A percentile compares a stretch with the other conserved stretches of the same genome.
Conservation (phyloP, 2,329 filamentous ascomycete genomes). For the Colletotrichum tanaceti region DNA sequence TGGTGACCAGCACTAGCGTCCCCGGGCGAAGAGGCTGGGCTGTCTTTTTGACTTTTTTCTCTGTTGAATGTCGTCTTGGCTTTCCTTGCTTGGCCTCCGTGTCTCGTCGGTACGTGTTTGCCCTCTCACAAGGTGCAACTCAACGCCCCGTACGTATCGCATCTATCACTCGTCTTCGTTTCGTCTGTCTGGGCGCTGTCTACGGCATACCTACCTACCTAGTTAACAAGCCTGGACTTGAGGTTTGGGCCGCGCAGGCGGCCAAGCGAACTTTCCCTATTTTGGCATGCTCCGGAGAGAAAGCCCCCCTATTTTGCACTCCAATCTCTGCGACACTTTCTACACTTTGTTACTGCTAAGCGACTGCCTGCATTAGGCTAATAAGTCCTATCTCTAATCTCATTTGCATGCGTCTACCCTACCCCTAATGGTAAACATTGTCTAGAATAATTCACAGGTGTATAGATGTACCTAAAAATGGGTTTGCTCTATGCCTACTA, state of each 20-base stretch:
- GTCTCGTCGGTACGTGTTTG: neutral
- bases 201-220: no score
- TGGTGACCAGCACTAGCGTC: neutral
- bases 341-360: no score
- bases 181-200: neutral
- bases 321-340: no score
- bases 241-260: conserved; percentile 5
- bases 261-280: neutral
- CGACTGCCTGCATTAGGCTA: no score
- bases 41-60: conserved; percentile 14
- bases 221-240: no score
- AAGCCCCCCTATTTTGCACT: conserved; percentile 2
- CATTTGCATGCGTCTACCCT: no score
- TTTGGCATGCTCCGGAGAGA: neutral
- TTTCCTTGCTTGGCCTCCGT: neutral
- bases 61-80: conserved; percentile 4
- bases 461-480: no score
- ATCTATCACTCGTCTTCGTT: neutral
- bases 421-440: no score
- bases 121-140: neutral
- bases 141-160: neutral
- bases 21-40: neutral
- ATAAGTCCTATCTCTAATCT: no score
- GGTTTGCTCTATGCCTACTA: no score
- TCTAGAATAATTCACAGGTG: no score